Conservation (phyloP, 2,329 filamentous ascomycete genomes). For the Conoideocrella luteorostrata region DNA sequence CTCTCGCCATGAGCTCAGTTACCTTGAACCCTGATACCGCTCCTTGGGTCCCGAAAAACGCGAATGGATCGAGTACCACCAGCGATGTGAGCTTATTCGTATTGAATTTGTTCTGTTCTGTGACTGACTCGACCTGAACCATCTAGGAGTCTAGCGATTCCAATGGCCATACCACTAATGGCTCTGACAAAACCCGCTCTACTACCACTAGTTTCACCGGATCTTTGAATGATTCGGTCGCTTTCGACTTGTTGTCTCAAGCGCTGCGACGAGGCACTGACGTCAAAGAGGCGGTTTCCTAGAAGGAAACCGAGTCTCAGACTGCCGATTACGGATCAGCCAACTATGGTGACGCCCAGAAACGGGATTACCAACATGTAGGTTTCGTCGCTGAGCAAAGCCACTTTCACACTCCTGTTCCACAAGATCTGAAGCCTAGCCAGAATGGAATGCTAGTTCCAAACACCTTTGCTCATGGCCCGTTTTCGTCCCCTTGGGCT, state of each 20-base stretch:
- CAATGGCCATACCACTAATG: neutral
- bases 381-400: neutral
- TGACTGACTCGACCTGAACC: neutral
- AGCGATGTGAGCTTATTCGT: slow-evolving; percentile 7
- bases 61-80: neutral
- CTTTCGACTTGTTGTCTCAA: slow-evolving; percentile 6
- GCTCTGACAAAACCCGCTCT: slow-evolving; percentile 5
- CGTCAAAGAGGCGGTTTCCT: slow-evolving; percentile 5
- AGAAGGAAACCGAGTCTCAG: slow-evolving; percentile 8
- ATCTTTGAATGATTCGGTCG: slow-evolving; percentile 1
- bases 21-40: slow-evolving; percentile 7
- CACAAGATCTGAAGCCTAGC: neutral
- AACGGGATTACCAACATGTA: too few relatives aligned
- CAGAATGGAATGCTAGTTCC: neutral
- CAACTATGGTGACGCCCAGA: neutral
- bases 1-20: neutral
- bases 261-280: slow-evolving; percentile 5
- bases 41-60: slow-evolving; percentile 2
- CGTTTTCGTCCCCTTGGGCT: slow-evolving; percentile 1
- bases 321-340: neutral
- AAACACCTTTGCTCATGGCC: too few relatives aligned
- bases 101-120: neutral
- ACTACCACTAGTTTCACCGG: slow-evolving; percentile 5
- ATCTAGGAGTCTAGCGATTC: slow-evolving; percentile 3
- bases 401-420: neutral